Percentiles rank a stretch among this genome's conserved stretches.
phyloP scores from a whole-genome alignment of 169 alveolate genomes.

The Besnoitia besnoiti region DNA sequence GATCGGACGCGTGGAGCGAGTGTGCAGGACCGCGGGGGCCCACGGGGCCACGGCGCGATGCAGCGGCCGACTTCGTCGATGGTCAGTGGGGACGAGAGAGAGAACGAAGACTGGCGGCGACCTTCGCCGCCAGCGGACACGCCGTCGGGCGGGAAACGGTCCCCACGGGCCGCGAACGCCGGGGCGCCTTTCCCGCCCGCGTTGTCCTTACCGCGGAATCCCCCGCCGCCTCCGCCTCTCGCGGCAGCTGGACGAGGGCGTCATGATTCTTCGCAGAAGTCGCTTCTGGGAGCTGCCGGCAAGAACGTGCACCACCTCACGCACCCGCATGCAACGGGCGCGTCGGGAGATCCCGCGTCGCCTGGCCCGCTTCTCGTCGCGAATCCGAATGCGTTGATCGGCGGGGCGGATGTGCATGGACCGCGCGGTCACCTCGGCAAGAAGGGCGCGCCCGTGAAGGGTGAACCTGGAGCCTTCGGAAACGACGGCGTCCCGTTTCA shows the following conservation, averaged over 20 bases:
- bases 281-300: not conserved
- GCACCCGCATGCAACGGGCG: too few species aligned
- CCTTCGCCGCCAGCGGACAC: not conserved
- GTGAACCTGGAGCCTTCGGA: not conserved
- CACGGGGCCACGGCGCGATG: not conserved
- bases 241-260: not conserved
- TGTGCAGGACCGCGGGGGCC: not conserved
- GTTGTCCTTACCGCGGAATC: not conserved
- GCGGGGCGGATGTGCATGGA: not conserved
- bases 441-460: not conserved
- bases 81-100: not conserved
- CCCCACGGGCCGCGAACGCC: not conserved
- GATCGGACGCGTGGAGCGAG: not conserved
- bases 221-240: not conserved
- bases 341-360: not conserved
- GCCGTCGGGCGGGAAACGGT: not conserved
- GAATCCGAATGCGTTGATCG: not conserved
- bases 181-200: not conserved
- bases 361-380: not conserved
- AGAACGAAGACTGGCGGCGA: slow-evolving; percentile 1
- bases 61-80: not conserved
- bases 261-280: not conserved
- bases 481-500: not conserved
- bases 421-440: not conserved
- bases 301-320: not conserved